Conservation (phyloP, 371 early-diverging fungal species). For the Encephalitozoon cuniculi region DNA sequence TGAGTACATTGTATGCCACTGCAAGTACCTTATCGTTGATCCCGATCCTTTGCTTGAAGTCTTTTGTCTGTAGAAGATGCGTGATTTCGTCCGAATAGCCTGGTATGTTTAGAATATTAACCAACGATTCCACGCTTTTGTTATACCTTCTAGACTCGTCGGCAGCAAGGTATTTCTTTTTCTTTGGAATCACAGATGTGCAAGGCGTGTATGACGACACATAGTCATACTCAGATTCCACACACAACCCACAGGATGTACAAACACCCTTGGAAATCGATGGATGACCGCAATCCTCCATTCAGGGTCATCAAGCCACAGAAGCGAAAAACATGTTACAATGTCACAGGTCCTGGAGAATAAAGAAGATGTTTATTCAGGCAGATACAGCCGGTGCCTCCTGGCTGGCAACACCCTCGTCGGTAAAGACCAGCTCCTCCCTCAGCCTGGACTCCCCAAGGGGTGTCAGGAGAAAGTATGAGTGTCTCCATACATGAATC, state of each 20-base stretch:
- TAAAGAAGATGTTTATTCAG: constrained; percentile 2
- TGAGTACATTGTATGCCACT: background rate
- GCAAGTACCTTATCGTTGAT: background rate
- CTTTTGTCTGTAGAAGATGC: background rate
- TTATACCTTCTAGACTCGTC: background rate
- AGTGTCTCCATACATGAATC: constrained; percentile 58
- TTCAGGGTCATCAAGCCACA: background rate
- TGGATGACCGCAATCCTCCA: background rate
- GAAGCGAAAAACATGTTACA: background rate
- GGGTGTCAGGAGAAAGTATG: constrained; percentile 54
- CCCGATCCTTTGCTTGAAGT: background rate
- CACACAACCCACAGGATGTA: background rate
- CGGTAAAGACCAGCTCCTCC: constrained; percentile 48
- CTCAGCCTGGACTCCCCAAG: constrained; percentile 50
- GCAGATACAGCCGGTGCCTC: background rate
- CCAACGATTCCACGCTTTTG: background rate
- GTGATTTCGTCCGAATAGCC: background rate
- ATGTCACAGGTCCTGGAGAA: background rate
- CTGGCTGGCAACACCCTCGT: constrained; percentile 18
- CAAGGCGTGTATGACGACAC: background rate
- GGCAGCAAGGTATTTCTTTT: background rate
- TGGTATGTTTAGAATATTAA: background rate
- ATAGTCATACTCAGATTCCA: background rate
- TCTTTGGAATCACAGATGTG: background rate
- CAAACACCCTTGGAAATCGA: background rate